A percentile compares a stretch with the other conserved stretches of the same genome.
Evolutionary conservation across 1,284 basidiomycete genomes (phyloP).

Genomic region (Apiotrichum brassicae): DNA sequence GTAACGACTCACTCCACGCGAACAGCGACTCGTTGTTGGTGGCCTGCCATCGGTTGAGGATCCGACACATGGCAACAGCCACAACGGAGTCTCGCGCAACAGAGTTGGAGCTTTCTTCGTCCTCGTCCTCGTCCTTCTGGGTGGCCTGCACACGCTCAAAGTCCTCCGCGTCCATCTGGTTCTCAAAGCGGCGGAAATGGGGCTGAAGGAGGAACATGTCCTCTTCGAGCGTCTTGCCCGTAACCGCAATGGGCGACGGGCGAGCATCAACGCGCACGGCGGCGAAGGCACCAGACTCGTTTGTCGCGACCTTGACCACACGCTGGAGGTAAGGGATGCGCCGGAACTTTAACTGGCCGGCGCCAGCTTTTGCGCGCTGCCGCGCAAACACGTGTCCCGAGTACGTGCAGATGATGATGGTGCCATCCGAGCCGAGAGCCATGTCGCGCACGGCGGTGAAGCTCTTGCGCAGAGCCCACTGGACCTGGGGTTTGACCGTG

Average conservation of each 20-base stretch:
- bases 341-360: conserved; percentile 72
- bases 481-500: conserved; percentile 72
- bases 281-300: conserved; percentile 81
- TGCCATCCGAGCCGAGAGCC: conserved; percentile 79
- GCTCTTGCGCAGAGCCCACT: conserved; percentile 81
- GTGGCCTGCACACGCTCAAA: conserved; percentile 23
- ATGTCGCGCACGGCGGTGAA: conserved; percentile 85
- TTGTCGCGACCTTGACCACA: conserved; percentile 74
- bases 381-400: conserved; percentile 91
- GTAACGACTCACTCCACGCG: conserved; percentile 37
- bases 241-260: conserved; percentile 56
- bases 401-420: conserved; percentile 84
- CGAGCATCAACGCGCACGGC: conserved; percentile 71
- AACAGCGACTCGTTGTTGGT: conserved; percentile 36
- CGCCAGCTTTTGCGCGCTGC: conserved; percentile 51
- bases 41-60: conserved; percentile 36
- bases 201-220: conserved; percentile 65
- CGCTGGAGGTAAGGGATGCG: conserved; percentile 78
- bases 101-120: conserved; percentile 43
- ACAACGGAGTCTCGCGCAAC: conserved; percentile 41
- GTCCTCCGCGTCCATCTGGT: conserved; percentile 41
- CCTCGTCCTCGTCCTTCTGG: conserved; percentile 33
- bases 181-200: conserved; percentile 44
- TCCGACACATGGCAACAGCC: conserved; percentile 39
- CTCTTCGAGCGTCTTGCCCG: conserved; percentile 59